phyloP scores from a whole-genome alignment of 805 yeast genomes.

The Ogataea saltuana region DNA sequence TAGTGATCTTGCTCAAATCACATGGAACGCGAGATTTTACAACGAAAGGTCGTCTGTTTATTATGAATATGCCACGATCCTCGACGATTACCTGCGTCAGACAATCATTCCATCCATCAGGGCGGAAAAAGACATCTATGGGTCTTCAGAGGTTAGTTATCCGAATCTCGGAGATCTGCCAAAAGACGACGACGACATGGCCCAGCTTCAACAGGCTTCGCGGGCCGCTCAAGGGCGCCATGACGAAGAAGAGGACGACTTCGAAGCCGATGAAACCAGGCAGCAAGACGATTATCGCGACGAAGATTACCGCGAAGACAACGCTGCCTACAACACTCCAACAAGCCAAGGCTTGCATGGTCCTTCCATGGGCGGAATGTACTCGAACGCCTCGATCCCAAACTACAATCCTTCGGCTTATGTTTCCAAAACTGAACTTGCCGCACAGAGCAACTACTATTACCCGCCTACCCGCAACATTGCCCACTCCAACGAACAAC shows the following conservation, averaged over 20 bases:
- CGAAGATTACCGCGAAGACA: constrained; percentile 20
- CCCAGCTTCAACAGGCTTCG: too few species aligned
- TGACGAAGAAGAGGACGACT: constrained; percentile 25
- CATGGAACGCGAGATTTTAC: constrained; percentile 87
- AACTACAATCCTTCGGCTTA: constrained; percentile 32
- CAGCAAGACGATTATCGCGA: constrained; percentile 26
- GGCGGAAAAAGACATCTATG: constrained; percentile 40
- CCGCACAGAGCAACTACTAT: constrained; percentile 29
- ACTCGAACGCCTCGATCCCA: constrained; percentile 14
- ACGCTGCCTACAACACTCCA: constrained; percentile 2
- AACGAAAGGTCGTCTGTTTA: constrained; percentile 70
- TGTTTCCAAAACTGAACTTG: constrained; percentile 29
- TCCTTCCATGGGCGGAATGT: constrained; percentile 7
- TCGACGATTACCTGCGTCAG: constrained; percentile 52
- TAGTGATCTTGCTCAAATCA: constrained; percentile 76
- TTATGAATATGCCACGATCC: constrained; percentile 64
- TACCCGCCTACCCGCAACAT: constrained; percentile 30
- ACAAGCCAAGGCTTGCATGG: constrained; percentile 7
- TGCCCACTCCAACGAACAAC: constrained; percentile 26
- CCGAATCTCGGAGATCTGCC: constrained; percentile 75
- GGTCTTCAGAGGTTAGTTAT: constrained; percentile 42
- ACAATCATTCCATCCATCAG: constrained; percentile 50
- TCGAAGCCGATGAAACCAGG: constrained; percentile 25
- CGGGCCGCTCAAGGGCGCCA: constrained; percentile 7
- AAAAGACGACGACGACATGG: constrained; percentile 17